Evolutionary conservation across 257 asterid species (phyloP).

Genomic region (Ajuga chamaepitys): DNA sequence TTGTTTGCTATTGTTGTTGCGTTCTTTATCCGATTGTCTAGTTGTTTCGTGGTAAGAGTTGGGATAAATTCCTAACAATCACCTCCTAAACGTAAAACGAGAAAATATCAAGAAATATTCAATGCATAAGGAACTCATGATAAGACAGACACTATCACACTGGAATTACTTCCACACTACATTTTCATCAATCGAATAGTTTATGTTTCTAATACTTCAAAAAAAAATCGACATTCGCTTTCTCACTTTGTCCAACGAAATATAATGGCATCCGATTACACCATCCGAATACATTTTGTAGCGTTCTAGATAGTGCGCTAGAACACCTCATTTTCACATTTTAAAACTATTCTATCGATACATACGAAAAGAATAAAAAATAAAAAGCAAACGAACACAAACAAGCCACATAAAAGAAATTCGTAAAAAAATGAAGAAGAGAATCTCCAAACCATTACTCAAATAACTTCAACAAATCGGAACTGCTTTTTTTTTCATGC

Average conservation of each 20-base stretch:
- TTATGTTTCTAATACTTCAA: background rate
- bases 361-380: too few relatives aligned
- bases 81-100: conserved; percentile 33
- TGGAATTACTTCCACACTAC: background rate
- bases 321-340: background rate
- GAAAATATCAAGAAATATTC: conserved; percentile 8
- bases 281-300: background rate
- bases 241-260: background rate
- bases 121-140: too few relatives aligned
- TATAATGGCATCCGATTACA: too few relatives aligned
- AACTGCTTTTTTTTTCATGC: conserved; percentile 10
- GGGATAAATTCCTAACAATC: too few relatives aligned
- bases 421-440: too few relatives aligned
- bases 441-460: too few relatives aligned
- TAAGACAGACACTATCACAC: too few relatives aligned
- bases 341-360: background rate
- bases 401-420: too few relatives aligned
- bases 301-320: background rate
- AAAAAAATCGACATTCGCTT: background rate
- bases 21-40: too few relatives aligned
- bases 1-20: too few relatives aligned
- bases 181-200: background rate
- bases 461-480: background rate
- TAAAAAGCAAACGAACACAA: background rate
- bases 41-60: too few relatives aligned